phyloP scores from a whole-genome alignment of 2,329 filamentous ascomycete species.

The Paraconiothyrium brasiliense region DNA sequence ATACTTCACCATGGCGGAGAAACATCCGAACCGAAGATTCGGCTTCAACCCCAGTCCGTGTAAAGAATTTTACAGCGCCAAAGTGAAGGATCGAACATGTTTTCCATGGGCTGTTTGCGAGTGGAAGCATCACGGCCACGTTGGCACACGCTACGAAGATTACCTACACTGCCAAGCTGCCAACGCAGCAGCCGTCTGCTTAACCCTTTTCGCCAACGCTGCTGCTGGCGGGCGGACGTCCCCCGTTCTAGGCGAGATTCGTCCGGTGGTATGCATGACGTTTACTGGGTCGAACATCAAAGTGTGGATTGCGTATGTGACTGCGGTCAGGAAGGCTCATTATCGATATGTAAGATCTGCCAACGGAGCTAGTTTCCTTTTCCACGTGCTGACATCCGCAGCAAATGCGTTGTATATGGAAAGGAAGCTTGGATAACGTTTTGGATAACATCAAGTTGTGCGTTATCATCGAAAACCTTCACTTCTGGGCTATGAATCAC shows the following conservation, averaged over 20 bases:
- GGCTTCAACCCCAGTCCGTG: neutral
- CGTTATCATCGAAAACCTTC: slow-evolving; percentile 6
- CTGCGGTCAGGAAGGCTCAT: neutral
- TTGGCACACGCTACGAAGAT: neutral
- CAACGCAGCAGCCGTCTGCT: slow-evolving; percentile 4
- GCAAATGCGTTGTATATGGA: slow-evolving; percentile 1
- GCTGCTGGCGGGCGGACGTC: neutral
- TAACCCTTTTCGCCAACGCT: slow-evolving; percentile 3
- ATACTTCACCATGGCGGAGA: neutral
- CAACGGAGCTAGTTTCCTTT: neutral
- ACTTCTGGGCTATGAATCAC: slow-evolving; percentile 7
- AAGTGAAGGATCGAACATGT: neutral
- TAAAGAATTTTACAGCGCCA: neutral
- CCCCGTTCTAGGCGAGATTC: slow-evolving; percentile 2
- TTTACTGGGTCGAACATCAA: neutral
- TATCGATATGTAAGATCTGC: neutral
- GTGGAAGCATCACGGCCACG: slow-evolving; percentile 2
- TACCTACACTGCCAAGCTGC: slow-evolving; percentile 5
- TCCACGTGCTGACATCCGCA: neutral
- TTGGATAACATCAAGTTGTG: slow-evolving; percentile 4
- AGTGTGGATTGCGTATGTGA: slow-evolving; percentile 6
- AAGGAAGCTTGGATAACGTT: neutral
- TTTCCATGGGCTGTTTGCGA: slow-evolving; percentile 7
- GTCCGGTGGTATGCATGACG: slow-evolving; percentile 1
- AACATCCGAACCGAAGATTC: neutral